Conservation (phyloP, 306 rosid species). For the Inga oerstediana region DNA sequence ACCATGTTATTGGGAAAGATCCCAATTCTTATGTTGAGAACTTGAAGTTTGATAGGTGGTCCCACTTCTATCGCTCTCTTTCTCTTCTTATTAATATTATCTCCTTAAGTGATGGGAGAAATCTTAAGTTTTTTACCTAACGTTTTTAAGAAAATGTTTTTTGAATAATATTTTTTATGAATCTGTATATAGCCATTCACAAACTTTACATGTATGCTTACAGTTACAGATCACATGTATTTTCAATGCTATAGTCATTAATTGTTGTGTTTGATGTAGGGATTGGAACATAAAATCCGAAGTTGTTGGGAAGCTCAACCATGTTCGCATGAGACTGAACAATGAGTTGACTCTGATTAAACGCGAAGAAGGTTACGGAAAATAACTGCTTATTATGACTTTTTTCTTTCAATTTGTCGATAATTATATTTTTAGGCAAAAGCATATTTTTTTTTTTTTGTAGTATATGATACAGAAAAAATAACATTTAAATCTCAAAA, state of each 20-base stretch:
- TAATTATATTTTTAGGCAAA: not conserved
- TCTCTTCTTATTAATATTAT: too few species aligned
- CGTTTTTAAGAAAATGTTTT: too few species aligned
- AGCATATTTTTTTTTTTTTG: too few species aligned
- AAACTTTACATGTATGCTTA: too few species aligned
- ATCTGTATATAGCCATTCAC: too few species aligned
- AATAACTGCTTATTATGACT: not conserved
- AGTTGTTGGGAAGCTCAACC: not conserved
- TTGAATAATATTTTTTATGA: too few species aligned
- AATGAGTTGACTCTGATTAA: not conserved
- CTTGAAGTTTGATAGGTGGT: not conserved
- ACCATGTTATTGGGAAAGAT: not conserved
- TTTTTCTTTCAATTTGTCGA: too few species aligned
- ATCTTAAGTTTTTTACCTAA: not conserved
- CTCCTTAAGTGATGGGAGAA: not conserved
- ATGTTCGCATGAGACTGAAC: not conserved
- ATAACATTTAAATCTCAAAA: not conserved
- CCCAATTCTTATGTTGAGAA: too few species aligned
- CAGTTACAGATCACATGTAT: too few species aligned
- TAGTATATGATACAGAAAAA: too few species aligned
- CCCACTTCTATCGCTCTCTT: too few species aligned
- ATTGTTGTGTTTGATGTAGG: not conserved
- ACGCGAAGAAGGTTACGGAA: not conserved
- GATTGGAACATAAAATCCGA: not conserved
- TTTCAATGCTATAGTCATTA: not conserved